These are phyloP conservation scores for Yarrowia deformans DNA, from an alignment of 805 yeast species.

Conservation along the genomic window DNA sequence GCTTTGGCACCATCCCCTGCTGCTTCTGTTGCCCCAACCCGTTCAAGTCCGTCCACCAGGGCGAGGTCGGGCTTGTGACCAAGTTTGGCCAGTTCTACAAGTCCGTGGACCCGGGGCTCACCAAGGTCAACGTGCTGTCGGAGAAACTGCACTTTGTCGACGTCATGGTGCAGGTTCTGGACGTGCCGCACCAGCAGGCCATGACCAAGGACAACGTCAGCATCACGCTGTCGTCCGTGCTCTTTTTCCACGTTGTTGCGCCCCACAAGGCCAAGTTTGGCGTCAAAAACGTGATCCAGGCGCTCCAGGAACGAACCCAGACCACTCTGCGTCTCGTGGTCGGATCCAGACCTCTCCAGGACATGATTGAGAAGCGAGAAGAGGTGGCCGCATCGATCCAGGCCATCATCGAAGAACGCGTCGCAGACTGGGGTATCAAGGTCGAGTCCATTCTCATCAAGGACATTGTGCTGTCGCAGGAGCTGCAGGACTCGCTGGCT, in stretches of 20 bases:
- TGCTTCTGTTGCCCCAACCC: slow-evolving; percentile 66
- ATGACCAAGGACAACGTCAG: slow-evolving; percentile 75
- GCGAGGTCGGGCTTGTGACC: slow-evolving; percentile 72
- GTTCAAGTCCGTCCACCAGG: slow-evolving; percentile 66
- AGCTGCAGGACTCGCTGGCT: slow-evolving; percentile 66
- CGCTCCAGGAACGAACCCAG: slow-evolving; percentile 71
- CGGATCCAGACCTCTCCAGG: slow-evolving; percentile 70
- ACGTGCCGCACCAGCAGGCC: slow-evolving; percentile 71
- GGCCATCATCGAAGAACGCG: slow-evolving; percentile 66
- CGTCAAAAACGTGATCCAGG: slow-evolving; percentile 60
- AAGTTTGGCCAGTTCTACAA: slow-evolving; percentile 70
- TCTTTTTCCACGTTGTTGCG: slow-evolving; percentile 69
- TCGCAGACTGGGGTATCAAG: slow-evolving; percentile 72
- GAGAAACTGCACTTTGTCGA: slow-evolving; percentile 61
- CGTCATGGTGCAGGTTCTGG: slow-evolving; percentile 65
- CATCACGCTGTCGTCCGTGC: slow-evolving; percentile 67
- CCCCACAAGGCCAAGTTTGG: slow-evolving; percentile 72
- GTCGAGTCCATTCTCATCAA: slow-evolving; percentile 73
- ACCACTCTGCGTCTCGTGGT: slow-evolving; percentile 76
- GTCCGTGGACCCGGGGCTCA: slow-evolving; percentile 73
- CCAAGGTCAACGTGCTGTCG: slow-evolving; percentile 68
- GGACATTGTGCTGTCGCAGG: slow-evolving; percentile 63
- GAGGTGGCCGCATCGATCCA: slow-evolving; percentile 72
- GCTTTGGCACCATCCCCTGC: slow-evolving; percentile 62
- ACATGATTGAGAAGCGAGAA: slow-evolving; percentile 74